A percentile compares a stretch with the other conserved stretches of the same genome.
phyloP scores from a whole-genome alignment of 176 grass and related monocot genomes.

The Aegilops sharonensis region DNA sequence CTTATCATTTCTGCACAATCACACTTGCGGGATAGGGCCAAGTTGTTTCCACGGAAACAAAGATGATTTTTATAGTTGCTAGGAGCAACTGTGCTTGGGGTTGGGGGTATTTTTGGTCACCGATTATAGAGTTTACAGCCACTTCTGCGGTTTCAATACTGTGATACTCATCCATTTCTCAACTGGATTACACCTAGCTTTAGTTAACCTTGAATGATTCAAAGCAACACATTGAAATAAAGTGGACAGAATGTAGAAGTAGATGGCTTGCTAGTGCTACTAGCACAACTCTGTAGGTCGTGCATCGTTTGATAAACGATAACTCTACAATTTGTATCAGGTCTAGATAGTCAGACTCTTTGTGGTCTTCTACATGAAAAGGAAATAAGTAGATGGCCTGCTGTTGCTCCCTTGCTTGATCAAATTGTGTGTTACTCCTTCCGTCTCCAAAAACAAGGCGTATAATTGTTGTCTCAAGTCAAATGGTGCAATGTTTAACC shows the following conservation, averaged over 20 bases:
- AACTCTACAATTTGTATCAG: background rate
- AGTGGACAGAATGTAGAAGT: background rate
- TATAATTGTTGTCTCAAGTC: no score
- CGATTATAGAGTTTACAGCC: background rate
- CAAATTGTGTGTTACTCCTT: constrained; percentile 19
- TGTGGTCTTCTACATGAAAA: background rate
- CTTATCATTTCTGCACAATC: background rate
- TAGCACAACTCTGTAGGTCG: background rate
- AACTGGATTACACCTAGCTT: background rate
- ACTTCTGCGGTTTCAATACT: background rate
- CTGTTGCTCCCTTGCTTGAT: constrained; percentile 23
- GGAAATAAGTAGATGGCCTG: background rate
- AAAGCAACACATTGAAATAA: background rate
- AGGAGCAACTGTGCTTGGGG: background rate
- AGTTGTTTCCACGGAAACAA: background rate
- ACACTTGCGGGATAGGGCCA: background rate
- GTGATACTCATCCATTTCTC: background rate
- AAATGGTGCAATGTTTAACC: no score
- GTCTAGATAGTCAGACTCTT: constrained; percentile 8
- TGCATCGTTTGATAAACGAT: background rate
- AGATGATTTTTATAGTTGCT: no score
- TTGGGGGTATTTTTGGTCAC: background rate
- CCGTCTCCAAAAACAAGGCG: no score
- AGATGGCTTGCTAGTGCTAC: background rate
- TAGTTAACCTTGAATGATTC: background rate